Base-by-base conservation (phyloP, 768 basidiomycete genomes). In the Vishniacozyma victoriae region DNA sequence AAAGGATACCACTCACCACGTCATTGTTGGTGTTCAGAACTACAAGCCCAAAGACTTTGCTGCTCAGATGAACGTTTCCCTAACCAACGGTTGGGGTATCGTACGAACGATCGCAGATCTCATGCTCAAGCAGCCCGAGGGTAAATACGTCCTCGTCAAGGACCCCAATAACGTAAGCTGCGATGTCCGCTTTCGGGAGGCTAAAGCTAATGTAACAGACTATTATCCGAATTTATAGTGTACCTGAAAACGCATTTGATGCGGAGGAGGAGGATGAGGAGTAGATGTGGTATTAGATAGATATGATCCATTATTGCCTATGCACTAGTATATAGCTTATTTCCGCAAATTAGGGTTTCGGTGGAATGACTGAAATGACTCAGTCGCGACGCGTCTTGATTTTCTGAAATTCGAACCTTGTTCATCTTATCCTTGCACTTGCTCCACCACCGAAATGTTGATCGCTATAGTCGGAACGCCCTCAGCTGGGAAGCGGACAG, bases 71-170 rank as follows among this genome's bases (percentile, higher is more conserved):
- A 96, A 96, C 71, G 84, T 99, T 29, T 93, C 90, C 22, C 75
- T 97, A 46, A 76, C 86, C 26, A 97, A 97, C 68, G 95, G 95
- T 11, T 99, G 95, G 95, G 95, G 95, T 46, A 96, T 99, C 64
- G 88, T 97, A 25, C 80, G 95, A 51, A 93, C 87, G 12, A 84
- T 99, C 50, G 85, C 87, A 23, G 95, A 99, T 65, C 73, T 97
- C 52, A 87, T 86, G 72, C 82, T 95, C 82, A 91, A 92, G 73
- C 84, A 91, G 82, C 88, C 89, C 18, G 93, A 97, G 73, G 95
- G 95, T 71, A 95, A 95, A 72, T 99, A 96, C 69, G 86, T 97
- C 13, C 76, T 99, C 22, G 82, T 99, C 44, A 95, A 93, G 75
- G 95, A 99, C 73, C 93, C 95, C 15, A 97, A 97, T 79, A 89